These are phyloP conservation scores for Gonium pectorale DNA, from an alignment of 139 green algal genomes.

Conservation along the genomic window DNA sequence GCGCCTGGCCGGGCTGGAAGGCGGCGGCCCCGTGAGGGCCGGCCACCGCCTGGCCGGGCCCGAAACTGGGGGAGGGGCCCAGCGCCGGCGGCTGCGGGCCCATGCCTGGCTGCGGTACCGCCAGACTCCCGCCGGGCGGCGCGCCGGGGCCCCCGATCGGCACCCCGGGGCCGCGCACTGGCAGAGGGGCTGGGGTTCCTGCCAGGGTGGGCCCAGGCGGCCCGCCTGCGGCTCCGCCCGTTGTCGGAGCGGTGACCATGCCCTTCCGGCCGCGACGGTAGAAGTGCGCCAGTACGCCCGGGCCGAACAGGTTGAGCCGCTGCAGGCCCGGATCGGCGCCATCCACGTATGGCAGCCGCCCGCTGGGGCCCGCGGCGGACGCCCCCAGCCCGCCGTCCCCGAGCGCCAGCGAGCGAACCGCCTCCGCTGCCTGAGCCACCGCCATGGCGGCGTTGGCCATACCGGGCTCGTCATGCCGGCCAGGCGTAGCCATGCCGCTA, in stretches of 20 bases:
- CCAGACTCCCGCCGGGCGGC: no score
- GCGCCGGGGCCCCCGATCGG: no score
- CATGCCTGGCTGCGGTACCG: no score
- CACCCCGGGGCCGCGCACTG: no score
- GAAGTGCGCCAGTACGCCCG: conserved; percentile 38
- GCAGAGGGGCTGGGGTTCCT: no score
- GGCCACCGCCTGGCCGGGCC: neutral
- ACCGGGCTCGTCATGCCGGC: neutral
- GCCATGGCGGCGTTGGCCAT: neutral
- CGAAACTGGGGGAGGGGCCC: neutral
- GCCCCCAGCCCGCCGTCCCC: neutral
- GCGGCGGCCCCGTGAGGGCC: no score
- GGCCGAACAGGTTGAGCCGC: conserved; percentile 32
- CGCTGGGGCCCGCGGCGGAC: neutral
- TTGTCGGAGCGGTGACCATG: conserved; percentile 1
- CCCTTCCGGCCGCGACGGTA: neutral
- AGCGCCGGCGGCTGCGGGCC: neutral
- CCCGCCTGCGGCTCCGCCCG: neutral
- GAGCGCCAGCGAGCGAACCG: conserved; percentile 1
- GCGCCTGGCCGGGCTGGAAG: no score
- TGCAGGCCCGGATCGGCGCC: conserved; percentile 25
- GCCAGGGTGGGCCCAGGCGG: no score
- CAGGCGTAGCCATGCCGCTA: conserved; percentile 23
- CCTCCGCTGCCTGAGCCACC: conserved; percentile 15
- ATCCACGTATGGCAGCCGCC: conserved; percentile 20